phyloP scores from a whole-genome alignment of 805 yeast species.

The Schizosaccharomyces osmophilus region DNA sequence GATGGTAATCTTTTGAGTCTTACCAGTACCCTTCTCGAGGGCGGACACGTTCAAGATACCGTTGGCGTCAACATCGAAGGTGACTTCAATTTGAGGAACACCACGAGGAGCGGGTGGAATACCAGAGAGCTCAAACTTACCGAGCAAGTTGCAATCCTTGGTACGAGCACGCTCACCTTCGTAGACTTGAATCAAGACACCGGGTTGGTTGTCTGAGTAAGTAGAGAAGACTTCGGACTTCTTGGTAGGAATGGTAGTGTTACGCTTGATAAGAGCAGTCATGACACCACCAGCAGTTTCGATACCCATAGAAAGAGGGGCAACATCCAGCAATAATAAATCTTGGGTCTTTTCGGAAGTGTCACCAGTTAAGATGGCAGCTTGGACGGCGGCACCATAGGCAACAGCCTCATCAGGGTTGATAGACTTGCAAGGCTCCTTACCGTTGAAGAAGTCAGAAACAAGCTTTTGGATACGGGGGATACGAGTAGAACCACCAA shows the following conservation, averaged over 20 bases:
- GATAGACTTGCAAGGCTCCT: conserved; percentile 87
- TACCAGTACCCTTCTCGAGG: conserved; percentile 95
- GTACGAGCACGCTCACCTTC: conserved; percentile 98
- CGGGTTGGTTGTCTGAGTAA: conserved; percentile 94
- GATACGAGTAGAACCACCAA: conserved; percentile 96
- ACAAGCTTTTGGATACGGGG: conserved; percentile 91
- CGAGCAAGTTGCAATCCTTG: conserved; percentile 83
- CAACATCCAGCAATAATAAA: conserved; percentile 79
- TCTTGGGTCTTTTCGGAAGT: conserved; percentile 91
- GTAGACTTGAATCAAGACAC: conserved; percentile 88
- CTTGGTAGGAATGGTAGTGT: conserved; percentile 93
- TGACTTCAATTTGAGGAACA: conserved; percentile 93
- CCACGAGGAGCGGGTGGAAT: conserved; percentile 98
- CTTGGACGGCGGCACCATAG: conserved; percentile 97
- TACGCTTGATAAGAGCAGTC: conserved; percentile 95
- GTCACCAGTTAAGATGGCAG: conserved; percentile 90
- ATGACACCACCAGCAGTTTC: conserved; percentile 98
- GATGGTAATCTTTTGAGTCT: conserved; percentile 86
- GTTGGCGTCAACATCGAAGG: conserved; percentile 89
- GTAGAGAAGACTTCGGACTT: conserved; percentile 93
- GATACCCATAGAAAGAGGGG: conserved; percentile 91
- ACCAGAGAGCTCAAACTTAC: conserved; percentile 89
- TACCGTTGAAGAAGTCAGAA: conserved; percentile 89
- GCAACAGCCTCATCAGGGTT: conserved; percentile 99
- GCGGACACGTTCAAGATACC: conserved; percentile 94